Evolutionary conservation across 1,284 basidiomycete species (phyloP), one percentile per base, ranked within the genome.

Genomic region (Phlebopus sp.): DNA sequence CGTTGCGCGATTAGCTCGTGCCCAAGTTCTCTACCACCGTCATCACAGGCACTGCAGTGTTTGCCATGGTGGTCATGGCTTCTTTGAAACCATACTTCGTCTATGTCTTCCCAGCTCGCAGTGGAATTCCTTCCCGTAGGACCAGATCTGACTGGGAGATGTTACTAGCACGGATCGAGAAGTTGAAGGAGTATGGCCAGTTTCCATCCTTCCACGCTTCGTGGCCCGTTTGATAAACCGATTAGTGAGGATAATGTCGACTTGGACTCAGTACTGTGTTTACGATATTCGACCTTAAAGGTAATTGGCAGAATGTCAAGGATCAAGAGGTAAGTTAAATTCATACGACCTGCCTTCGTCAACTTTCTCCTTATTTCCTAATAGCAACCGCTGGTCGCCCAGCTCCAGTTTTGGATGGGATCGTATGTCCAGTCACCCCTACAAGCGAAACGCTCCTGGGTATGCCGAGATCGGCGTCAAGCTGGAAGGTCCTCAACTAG

Each of bases 21-120:
- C 73, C 72, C 1, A 54, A 61, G 14, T 74, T 74, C 53, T 63
- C 67, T 2, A 75, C 72, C 0, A 74, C 72, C 1, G 70, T 69
- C 1, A 1, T 17, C 5, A 67, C 57, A n/a, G 72, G 74, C 50
- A 65, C 55, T 2, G 63, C 64, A 5, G 57, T 72, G n/a, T 62
- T 58, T 40, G 59, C 69, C 1, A 60, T 73, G 3, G 42, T 69
- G 15, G 66, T 73, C 67, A 73, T 75, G 71, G 52, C 69, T 0
- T 69, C 66, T 0, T 45, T 72, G 45, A 67, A 70, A 45, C 29
- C 54, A 54, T 74, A 71, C 47, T 74, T 75, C 53, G 36, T 37
- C 6, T 72, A 65, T 51, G 45, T 13, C 6, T 52, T 63, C 35
- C 15, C n/a, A 1, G 48, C 64, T 6, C 21, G 37, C 11, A 74